Base-by-base conservation (phyloP, 495 filamentous ascomycete species). In the Aspergillus bridgeri region DNA sequence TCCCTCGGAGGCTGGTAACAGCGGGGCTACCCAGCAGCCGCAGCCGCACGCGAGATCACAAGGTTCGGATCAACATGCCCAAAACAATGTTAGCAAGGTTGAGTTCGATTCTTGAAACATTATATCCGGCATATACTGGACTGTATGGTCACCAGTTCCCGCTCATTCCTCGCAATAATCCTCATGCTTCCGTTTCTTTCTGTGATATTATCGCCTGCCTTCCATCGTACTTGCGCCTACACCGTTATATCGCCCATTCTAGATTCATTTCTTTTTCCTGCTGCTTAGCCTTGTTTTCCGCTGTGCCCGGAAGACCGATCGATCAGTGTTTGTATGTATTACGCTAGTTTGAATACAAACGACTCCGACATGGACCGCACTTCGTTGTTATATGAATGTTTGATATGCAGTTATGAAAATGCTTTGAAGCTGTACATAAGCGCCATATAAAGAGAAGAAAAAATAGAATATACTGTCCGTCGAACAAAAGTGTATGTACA, bases 41-140 rank as follows among this genome's bases (percentile, higher is more conserved):
- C 27, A 43, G 11, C 49, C n/a, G n/a, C n/a, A n/a, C n/a, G n/a
- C n/a, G n/a, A n/a, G 42, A 17, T 23, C 22, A 27, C 48, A 50
- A 50, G 8, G 18, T 15, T 22, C 46, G 1, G 20, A 20, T 18
- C 50, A 53, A 29, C 60, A 56, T 54, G 70, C 71, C 42, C 55
- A 64, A 6, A 63, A 68, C 43, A 66, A 74, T 3, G 66, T 76
- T 18, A 73, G 70, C 49, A 73, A 76, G 52, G 72, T 75, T 27
- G 73, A 76, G 58, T 76, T 76, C 45, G 73, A 76, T 20, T 73
- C 70, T 55, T 73, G 60, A 71, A 27, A 13, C 46, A 18, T 8
- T 33, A 24, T 45, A 29, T 52, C 19, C 29, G 25, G 25, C 19
- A 38, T 5, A 38, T 18, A 20, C 15, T 38, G 6, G 3, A 2